phyloP scores from a whole-genome alignment of 768 basidiomycete species.

The Strobilomyces dryophilus region DNA sequence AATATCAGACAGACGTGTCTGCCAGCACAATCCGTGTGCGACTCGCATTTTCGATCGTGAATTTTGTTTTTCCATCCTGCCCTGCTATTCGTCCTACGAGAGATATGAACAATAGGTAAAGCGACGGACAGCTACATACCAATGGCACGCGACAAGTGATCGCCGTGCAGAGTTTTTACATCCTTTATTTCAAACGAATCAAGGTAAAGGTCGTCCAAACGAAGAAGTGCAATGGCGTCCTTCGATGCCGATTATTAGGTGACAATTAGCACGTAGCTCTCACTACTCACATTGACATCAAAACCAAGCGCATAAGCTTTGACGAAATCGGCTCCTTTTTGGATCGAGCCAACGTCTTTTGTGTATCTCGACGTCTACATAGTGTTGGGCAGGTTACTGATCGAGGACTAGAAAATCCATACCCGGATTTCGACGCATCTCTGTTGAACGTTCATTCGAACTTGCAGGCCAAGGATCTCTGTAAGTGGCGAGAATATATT shows the following conservation, averaged over 20 bases:
- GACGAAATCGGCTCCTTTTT: slow-evolving; percentile 96
- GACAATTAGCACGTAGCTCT: not conserved
- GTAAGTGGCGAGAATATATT: slow-evolving; percentile 94
- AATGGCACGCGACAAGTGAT: slow-evolving; percentile 97
- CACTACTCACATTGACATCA: slow-evolving; percentile 74
- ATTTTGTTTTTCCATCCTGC: slow-evolving; percentile 97
- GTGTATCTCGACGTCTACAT: slow-evolving; percentile 89
- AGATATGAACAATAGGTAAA: slow-evolving; percentile 3
- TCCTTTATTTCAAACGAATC: slow-evolving; percentile 99
- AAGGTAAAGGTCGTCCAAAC: slow-evolving; percentile 95
- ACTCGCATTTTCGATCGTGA: slow-evolving; percentile 96
- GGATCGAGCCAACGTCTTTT: slow-evolving; percentile 87
- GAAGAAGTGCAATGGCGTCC: slow-evolving; percentile 94
- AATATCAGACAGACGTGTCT: slow-evolving; percentile 69
- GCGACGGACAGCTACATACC: slow-evolving; percentile 42
- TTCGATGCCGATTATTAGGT: slow-evolving; percentile 29
- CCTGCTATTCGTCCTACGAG: slow-evolving; percentile 89
- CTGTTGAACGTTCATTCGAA: slow-evolving; percentile 93
- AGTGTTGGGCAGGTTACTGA: not conserved
- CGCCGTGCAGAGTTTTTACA: slow-evolving; percentile 95
- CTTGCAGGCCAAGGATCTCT: slow-evolving; percentile 91
- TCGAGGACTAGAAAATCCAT: slow-evolving; percentile 28
- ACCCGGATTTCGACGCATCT: slow-evolving; percentile 92
- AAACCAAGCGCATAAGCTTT: slow-evolving; percentile 95
- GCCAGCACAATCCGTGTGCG: slow-evolving; percentile 98